phyloP scores from a whole-genome alignment of 1,284 basidiomycete genomes.

The Mycosarcoma mackinlayi region DNA sequence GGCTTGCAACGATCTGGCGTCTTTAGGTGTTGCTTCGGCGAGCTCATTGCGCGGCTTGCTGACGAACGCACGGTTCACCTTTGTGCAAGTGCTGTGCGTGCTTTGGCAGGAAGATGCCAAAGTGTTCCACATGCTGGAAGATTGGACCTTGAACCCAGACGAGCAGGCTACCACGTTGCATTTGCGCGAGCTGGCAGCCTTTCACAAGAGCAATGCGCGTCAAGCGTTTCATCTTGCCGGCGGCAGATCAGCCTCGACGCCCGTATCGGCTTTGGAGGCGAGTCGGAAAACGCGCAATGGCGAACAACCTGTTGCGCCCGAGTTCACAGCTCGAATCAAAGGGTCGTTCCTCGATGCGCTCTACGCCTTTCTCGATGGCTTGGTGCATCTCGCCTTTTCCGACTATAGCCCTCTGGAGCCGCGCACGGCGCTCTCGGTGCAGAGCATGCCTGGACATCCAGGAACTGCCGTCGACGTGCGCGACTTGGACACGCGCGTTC shows the following conservation, averaged over 20 bases:
- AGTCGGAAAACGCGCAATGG: slow-evolving; percentile 18
- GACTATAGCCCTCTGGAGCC: slow-evolving; percentile 61
- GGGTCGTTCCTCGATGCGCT: slow-evolving; percentile 87
- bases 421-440: slow-evolving; percentile 38
- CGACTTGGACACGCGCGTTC: slow-evolving; percentile 78
- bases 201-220: slow-evolving; percentile 84
- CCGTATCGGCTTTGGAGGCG: slow-evolving; percentile 25
- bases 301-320: slow-evolving; percentile 39
- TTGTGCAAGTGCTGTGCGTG: slow-evolving; percentile 82
- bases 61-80: slow-evolving; percentile 86
- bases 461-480: slow-evolving; percentile 62
- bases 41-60: slow-evolving; percentile 77
- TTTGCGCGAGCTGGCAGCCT: slow-evolving; percentile 80
- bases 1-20: slow-evolving; percentile 81
- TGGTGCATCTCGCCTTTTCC: slow-evolving; percentile 81
- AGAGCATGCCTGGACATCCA: slow-evolving; percentile 40
- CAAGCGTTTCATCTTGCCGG: slow-evolving; percentile 85
- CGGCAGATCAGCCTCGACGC: slow-evolving; percentile 71
- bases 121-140: slow-evolving; percentile 85
- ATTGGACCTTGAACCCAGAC: slow-evolving; percentile 78
- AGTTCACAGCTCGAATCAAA: slow-evolving; percentile 75
- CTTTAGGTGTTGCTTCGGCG: slow-evolving; percentile 78
- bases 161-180: slow-evolving; percentile 71
- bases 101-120: slow-evolving; percentile 88
- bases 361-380: slow-evolving; percentile 88